phyloP scores from a whole-genome alignment of 495 filamentous ascomycete genomes.

The Podospora sp. region DNA sequence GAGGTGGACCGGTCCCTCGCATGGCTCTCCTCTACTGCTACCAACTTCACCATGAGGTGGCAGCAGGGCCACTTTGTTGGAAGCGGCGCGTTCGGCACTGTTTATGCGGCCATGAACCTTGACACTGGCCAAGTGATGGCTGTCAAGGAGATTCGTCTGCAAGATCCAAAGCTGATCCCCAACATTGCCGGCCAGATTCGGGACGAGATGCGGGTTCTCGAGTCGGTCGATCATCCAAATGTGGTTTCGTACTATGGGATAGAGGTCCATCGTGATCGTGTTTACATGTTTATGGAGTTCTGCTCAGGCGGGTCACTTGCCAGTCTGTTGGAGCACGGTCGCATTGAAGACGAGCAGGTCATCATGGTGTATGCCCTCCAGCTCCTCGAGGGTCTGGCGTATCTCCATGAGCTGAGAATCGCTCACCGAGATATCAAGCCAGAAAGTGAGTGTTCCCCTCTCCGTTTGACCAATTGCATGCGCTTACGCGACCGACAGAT shows the following conservation, averaged over 20 bases:
- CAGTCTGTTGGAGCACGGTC: slow-evolving; percentile 85
- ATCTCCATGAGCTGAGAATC: slow-evolving; percentile 86
- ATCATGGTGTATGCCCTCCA: slow-evolving; percentile 98
- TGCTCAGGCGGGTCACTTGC: slow-evolving; percentile 95
- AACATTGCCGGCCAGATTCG: slow-evolving; percentile 90
- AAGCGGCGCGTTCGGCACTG: slow-evolving; percentile 94
- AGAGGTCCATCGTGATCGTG: slow-evolving; percentile 96
- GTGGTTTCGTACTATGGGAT: slow-evolving; percentile 98
- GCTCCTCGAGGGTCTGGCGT: slow-evolving; percentile 91
- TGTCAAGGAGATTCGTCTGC: slow-evolving; percentile 95
- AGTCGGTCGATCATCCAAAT: slow-evolving; percentile 94
- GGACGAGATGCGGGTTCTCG: slow-evolving; percentile 95
- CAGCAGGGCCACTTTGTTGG: slow-evolving; percentile 97
- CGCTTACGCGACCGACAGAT: slow-evolving; percentile 52
- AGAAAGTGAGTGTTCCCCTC: slow-evolving; percentile 67
- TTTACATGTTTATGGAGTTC: slow-evolving; percentile 99
- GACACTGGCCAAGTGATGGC: slow-evolving; percentile 97
- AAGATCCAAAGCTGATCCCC: slow-evolving; percentile 94
- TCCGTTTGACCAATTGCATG: background rate
- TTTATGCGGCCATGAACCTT: slow-evolving; percentile 95
- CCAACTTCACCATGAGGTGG: slow-evolving; percentile 93
- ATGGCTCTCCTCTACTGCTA: slow-evolving; percentile 88
- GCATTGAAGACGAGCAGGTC: slow-evolving; percentile 97
- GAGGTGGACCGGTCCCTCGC: slow-evolving; percentile 94
- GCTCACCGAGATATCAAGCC: slow-evolving; percentile 98